Evolutionary conservation across 495 filamentous ascomycete genomes (phyloP), one percentile per base, ranked within the genome.

Genomic region (Hypoxylon intermedium): DNA sequence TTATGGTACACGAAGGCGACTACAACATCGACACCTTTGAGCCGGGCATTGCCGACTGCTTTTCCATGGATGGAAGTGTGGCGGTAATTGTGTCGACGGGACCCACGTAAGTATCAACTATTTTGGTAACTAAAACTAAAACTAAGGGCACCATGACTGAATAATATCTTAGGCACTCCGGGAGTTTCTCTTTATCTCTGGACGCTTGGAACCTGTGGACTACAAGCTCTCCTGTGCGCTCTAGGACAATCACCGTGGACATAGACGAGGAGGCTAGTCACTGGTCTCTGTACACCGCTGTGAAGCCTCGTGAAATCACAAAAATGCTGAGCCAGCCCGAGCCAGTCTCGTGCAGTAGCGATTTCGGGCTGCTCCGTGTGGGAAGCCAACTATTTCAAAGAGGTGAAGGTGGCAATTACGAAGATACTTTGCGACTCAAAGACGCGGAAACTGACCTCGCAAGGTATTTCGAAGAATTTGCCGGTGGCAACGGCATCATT

Each of bases 201-300:
- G 21, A 44, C 11, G 7, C 15, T 13, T 44, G 41, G 41, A 44
- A 44, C n/a, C 41, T 6, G 20, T 1, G 20, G 7, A 6, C 19
- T 3, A 6, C 41, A 6, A 28, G 15, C 3, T 12, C n/a, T 3
- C 20, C 20, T 15, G 19, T 26, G 41, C 20, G 13, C n/a, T 24
- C 41, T 26, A 15, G 5, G 19, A 5, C 6, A 26, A 26, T 11
- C 20, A 19, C 1, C 11, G 26, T 44, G 21, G 12, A 24, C 15
- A 26, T 44, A n/a, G 28, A 44, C 9, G 41, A 44, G 23, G 6
- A 44, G 19, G 5, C 9, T 13, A 44, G 20, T 16, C 26, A 44
- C 41, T 44, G 41, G 41, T 26, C 9, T 26, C 23, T 44, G 16
- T 44, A 44, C n/a, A n/a, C n/a, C n/a, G 23, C 41, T 44, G 41